These are phyloP conservation scores for Globisporangium apiculatum DNA, from an alignment of 352 stramenopile genomes.

Conservation along the genomic window DNA sequence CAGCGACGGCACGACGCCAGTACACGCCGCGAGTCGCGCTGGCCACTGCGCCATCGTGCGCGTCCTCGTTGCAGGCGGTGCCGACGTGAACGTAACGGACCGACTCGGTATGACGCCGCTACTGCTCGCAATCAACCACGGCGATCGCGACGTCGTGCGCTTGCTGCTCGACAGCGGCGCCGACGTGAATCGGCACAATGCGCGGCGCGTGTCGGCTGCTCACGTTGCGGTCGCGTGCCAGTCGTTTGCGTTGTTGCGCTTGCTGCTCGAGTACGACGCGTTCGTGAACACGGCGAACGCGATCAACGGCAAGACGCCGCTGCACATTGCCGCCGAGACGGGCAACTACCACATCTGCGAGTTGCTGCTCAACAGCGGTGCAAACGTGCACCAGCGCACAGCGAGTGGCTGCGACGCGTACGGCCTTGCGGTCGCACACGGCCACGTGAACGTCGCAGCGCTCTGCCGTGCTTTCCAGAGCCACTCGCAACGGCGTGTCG, in stretches of 20 bases:
- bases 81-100: conserved; percentile 1
- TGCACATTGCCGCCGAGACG: conserved; percentile 48
- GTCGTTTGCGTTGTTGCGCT: conserved; percentile 23
- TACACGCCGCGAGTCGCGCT: conserved; percentile 39
- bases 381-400: conserved; percentile 14
- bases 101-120: conserved; percentile 38
- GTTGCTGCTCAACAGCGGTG: conserved; percentile 24
- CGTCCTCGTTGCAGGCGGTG: conserved; percentile 5
- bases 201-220: conserved; percentile 33
- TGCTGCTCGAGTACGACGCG: conserved; percentile 40
- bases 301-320: conserved; percentile 42
- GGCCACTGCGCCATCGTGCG: conserved; percentile 44
- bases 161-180: conserved; percentile 38
- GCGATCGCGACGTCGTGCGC: conserved; percentile 33
- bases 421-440: conserved; percentile 7
- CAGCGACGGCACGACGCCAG: conserved; percentile 26
- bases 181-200: conserved; percentile 42
- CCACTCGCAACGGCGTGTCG: conserved; percentile 3
- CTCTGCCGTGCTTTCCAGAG: conserved; percentile 13
- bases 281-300: conserved; percentile 41
- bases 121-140: conserved; percentile 39
- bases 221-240: conserved; percentile 46
- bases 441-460: conserved; percentile 13
- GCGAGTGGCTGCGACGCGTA: conserved; percentile 10
- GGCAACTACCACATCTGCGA: conserved; percentile 46